These are phyloP conservation scores for Agaricus blazei DNA, from an alignment of 768 basidiomycete species.

Conservation along the genomic window DNA sequence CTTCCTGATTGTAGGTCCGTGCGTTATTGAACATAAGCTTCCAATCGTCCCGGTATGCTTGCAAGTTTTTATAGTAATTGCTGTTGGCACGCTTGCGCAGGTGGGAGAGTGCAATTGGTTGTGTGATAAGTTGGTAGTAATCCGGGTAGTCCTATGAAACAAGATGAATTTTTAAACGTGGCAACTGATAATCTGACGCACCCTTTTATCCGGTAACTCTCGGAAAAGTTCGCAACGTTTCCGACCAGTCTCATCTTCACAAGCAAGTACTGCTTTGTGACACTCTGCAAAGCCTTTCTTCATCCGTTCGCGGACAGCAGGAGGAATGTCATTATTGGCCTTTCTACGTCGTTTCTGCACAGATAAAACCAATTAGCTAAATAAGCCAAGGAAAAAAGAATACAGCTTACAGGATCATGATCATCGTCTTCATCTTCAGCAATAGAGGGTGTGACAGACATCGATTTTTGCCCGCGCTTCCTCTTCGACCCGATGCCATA, in stretches of 20 bases:
- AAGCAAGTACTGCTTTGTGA: conserved; percentile 65
- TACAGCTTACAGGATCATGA: conserved; percentile 51
- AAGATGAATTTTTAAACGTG: conserved; percentile 13
- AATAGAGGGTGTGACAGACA: conserved; percentile 73
- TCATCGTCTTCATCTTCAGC: conserved; percentile 80
- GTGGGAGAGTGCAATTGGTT: conserved; percentile 83
- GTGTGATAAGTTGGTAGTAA: conserved; percentile 84
- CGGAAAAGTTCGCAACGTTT: conserved; percentile 85
- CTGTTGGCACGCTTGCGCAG: conserved; percentile 73
- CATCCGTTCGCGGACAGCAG: conserved; percentile 66
- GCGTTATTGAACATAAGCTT: conserved; percentile 93
- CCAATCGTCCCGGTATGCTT: conserved; percentile 74
- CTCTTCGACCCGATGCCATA: conserved; percentile 56
- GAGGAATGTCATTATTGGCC: conserved; percentile 42
- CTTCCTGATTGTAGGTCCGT: conserved; percentile 89
- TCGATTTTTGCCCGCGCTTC: conserved; percentile 69
- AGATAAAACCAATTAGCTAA: not conserved
- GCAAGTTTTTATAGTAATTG: conserved; percentile 68
- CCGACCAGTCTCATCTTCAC: conserved; percentile 69
- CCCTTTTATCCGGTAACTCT: conserved; percentile 77
- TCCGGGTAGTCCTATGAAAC: conserved; percentile 74
- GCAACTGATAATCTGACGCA: conserved; percentile 23
- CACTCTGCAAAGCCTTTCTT: conserved; percentile 80
- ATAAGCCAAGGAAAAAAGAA: not conserved
- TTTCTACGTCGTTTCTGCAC: conserved; percentile 84